Conservation (phyloP, 208 protist species). For the Polymyxa betae region DNA sequence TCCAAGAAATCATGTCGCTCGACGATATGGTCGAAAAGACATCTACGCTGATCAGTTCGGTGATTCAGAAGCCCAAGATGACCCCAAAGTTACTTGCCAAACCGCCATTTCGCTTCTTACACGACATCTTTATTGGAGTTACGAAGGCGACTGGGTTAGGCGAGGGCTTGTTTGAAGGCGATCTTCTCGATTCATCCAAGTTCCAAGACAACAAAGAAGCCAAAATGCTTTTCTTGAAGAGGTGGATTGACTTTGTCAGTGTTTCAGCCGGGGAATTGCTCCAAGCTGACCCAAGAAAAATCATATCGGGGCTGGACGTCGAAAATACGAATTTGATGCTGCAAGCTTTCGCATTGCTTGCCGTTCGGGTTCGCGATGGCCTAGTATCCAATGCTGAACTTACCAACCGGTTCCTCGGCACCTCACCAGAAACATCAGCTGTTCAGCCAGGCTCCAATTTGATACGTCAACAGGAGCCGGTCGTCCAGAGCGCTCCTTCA, state of each 20-base stretch:
- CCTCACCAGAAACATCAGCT: background rate
- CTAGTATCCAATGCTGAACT: background rate
- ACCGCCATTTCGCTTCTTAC: constrained; percentile 69
- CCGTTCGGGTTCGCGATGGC: constrained; percentile 55
- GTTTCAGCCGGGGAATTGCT: background rate
- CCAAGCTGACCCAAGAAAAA: constrained; percentile 36
- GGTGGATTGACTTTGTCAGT: constrained; percentile 4
- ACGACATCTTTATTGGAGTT: constrained; percentile 70
- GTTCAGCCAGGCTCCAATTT: background rate
- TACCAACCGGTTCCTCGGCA: background rate
- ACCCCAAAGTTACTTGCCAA: constrained; percentile 60
- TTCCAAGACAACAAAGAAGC: constrained; percentile 57
- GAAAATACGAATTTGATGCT: constrained; percentile 62
- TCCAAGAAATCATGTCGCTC: background rate
- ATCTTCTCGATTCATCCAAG: constrained; percentile 62
- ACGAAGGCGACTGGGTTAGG: constrained; percentile 61
- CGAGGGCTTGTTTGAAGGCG: constrained; percentile 59
- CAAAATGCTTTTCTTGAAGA: constrained; percentile 26
- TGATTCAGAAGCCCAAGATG: constrained; percentile 68
- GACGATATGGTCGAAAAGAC: background rate
- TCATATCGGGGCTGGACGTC: constrained; percentile 60
- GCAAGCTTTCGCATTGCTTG: constrained; percentile 68
- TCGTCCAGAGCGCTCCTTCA: background rate
- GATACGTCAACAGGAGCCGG: no score
- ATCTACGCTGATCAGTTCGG: constrained; percentile 35